phyloP scores from a whole-genome alignment of 768 basidiomycete species.

The Lepiota brunneoincarnata region DNA sequence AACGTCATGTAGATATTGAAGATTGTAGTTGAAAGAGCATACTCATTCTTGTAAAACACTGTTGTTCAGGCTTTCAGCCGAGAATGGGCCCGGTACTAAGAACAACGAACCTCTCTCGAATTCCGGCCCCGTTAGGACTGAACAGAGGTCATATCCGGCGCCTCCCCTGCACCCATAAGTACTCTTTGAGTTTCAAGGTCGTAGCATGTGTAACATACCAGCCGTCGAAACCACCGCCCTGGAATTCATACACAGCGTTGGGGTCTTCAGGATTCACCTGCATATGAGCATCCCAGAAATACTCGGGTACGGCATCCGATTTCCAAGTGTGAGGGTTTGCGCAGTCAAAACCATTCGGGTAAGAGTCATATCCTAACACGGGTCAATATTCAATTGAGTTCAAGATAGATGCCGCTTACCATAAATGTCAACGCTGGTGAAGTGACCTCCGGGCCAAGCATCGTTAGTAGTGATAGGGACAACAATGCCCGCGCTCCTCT shows the following conservation, averaged over 20 bases:
- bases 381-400: neutral
- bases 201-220: slow-evolving; percentile 27
- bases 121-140: slow-evolving; percentile 34
- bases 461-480: slow-evolving; percentile 50
- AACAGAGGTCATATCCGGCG: slow-evolving; percentile 30
- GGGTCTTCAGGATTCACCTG: slow-evolving; percentile 32
- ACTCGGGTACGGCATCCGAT: slow-evolving; percentile 40
- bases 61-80: neutral
- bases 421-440: slow-evolving; percentile 45
- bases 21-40: slow-evolving; percentile 45
- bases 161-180: slow-evolving; percentile 34
- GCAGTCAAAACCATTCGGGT: slow-evolving; percentile 56
- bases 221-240: slow-evolving; percentile 52
- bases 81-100: neutral
- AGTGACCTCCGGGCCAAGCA: slow-evolving; percentile 44
- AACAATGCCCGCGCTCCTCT: slow-evolving; percentile 32
- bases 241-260: slow-evolving; percentile 43
- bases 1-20: slow-evolving; percentile 51
- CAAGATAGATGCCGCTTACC: slow-evolving; percentile 18
- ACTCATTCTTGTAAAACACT: slow-evolving; percentile 49
- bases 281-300: slow-evolving; percentile 38
- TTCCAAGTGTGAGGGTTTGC: slow-evolving; percentile 44
- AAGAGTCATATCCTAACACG: slow-evolving; percentile 35
- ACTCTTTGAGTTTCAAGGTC: neutral
- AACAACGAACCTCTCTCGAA: slow-evolving; percentile 39